Percentiles rank a stretch among this genome's conserved stretches.
These are phyloP conservation scores for Aspergillus carbonarius DNA, from an alignment of 2,329 filamentous ascomycete species.

Conservation along the genomic window DNA sequence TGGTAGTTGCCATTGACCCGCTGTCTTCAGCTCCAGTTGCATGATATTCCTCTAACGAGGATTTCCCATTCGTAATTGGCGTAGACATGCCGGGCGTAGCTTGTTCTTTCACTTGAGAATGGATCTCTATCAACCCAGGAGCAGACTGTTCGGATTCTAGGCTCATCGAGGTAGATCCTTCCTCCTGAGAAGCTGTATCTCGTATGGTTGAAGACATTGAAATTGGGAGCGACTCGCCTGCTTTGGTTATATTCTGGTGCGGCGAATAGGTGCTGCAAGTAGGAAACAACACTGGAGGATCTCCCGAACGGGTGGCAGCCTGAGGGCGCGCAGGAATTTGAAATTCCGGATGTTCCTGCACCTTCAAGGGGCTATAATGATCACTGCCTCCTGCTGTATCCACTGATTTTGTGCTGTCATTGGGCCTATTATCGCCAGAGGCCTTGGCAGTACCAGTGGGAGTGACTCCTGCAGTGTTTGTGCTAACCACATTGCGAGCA, in stretches of 20 bases:
- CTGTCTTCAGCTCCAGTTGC: not conserved
- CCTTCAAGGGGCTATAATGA: not conserved
- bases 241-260: not conserved
- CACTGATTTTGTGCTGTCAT: not conserved
- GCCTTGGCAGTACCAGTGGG: not conserved
- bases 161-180: not conserved
- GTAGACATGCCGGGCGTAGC: not conserved
- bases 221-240: not conserved
- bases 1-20: not conserved
- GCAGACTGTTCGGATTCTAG: not conserved
- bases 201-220: not conserved
- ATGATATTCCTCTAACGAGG: not conserved
- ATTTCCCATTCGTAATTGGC: not conserved
- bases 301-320: not conserved
- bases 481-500: slow-evolving; percentile 12
- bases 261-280: not conserved
- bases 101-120: not conserved
- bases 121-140: not conserved
- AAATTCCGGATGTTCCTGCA: not conserved
- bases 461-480: slow-evolving; percentile 1
- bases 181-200: not conserved
- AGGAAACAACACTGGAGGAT: not conserved
- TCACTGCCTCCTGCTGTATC: not conserved
- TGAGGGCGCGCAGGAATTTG: not conserved
- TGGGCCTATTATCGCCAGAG: slow-evolving; percentile 8